These are phyloP conservation scores for Erodium maritimum DNA, from an alignment of 345 rosid genomes.

Conservation along the genomic window DNA sequence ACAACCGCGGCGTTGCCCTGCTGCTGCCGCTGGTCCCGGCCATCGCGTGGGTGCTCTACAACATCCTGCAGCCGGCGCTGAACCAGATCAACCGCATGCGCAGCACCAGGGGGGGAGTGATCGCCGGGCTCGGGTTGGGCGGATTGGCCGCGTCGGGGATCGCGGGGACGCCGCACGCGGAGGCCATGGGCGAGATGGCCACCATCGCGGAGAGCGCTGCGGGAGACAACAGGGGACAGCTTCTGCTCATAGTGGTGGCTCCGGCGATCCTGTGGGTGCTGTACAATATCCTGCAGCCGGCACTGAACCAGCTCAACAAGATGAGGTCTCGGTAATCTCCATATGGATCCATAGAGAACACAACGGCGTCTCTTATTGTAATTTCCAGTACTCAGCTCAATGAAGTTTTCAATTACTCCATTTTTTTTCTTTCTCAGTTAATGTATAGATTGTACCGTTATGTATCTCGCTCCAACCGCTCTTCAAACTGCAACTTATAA, in stretches of 20 bases:
- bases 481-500: too few species aligned
- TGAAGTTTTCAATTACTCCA: too few species aligned
- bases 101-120: slow-evolving; percentile 51
- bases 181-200: slow-evolving; percentile 35
- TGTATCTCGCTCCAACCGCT: too few species aligned
- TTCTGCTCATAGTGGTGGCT: slow-evolving; percentile 65
- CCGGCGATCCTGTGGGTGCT: slow-evolving; percentile 93
- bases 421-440: too few species aligned
- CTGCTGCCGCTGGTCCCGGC: slow-evolving; percentile 80
- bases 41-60: slow-evolving; percentile 82
- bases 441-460: too few species aligned
- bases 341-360: not conserved
- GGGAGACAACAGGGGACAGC: slow-evolving; percentile 67
- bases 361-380: not conserved
- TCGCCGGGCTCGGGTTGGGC: slow-evolving; percentile 63
- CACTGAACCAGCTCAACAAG: slow-evolving; percentile 81
- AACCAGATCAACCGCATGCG: slow-evolving; percentile 81
- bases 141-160: slow-evolving; percentile 60
- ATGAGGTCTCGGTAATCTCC: slow-evolving; percentile 63
- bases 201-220: slow-evolving; percentile 31
- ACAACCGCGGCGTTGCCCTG: slow-evolving; percentile 79
- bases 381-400: too few species aligned
- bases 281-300: slow-evolving; percentile 88
- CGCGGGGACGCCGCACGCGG: slow-evolving; percentile 33
- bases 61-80: slow-evolving; percentile 86